Evolutionary conservation across 164 flowering plant species (phyloP), one percentile per base, ranked within the genome.

Genomic region (Warburgia ugandensis): DNA sequence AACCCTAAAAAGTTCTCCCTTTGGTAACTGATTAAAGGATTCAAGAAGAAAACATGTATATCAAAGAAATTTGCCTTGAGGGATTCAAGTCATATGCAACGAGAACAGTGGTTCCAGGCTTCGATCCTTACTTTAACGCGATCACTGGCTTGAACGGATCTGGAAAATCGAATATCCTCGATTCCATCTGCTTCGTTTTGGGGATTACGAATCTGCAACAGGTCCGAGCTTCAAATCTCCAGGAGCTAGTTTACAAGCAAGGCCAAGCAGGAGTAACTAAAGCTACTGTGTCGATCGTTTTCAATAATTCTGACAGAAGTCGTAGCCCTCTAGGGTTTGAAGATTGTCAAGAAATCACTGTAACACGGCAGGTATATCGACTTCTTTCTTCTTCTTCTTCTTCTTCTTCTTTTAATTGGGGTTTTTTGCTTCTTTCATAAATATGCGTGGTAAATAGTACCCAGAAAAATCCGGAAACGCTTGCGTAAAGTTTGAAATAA

Each of bases 11-110:
- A n/a, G n/a, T n/a, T n/a, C n/a, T n/a, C n/a, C n/a, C n/a, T n/a
- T n/a, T n/a, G n/a, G n/a, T n/a, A n/a, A n/a, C n/a, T n/a, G n/a
- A n/a, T n/a, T n/a, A n/a, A n/a, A n/a, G n/a, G n/a, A n/a, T n/a
- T n/a, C n/a, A n/a, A n/a, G n/a, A n/a, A n/a, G n/a, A n/a, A n/a
- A n/a, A 46, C 27, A 84, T 94, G 99, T 65, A 80, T 58, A 68
- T 94, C 25, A 88, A 89, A 62, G 99, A 94, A 62, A 52, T 94
- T 29, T 82, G 86, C 58, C 67, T 94, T 48, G 99, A 94, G 58
- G 99, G 99, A 21, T 94, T 94, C 82, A 94, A 94, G 54, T 94
- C 99, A 3, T 94, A 89, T 54, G 99, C 99, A 2, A 89, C 92
- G 0, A 52, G 97, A 58, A 94, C 99, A 0, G 95, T 94, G 4